Percentiles rank a stretch among this genome's conserved stretches.
Evolutionary conservation across 176 grass and related monocot genomes (phyloP).

Genomic region (Tillandsia leiboldiana): DNA sequence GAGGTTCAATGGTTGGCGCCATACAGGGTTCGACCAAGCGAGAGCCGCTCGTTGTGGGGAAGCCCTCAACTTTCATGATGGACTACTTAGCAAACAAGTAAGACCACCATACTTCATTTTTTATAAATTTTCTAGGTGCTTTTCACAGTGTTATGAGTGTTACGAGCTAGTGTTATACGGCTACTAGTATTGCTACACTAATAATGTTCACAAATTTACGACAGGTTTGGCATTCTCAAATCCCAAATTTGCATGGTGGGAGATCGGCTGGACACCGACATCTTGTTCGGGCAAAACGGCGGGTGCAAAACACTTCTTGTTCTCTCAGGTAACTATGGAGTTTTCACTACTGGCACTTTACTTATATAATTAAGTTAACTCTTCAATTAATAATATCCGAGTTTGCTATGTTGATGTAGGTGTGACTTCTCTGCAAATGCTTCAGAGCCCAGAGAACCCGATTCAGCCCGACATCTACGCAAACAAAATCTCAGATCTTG

Average conservation of each 20-base stretch:
- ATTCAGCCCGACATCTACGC: slow-evolving; percentile 94
- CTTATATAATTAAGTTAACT: background rate
- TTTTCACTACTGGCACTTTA: slow-evolving; percentile 2
- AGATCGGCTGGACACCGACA: slow-evolving; percentile 90
- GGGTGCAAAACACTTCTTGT: slow-evolving; percentile 97
- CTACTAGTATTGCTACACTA: background rate
- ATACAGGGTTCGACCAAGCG: slow-evolving; percentile 69
- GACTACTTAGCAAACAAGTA: slow-evolving; percentile 94
- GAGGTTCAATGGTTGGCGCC: slow-evolving; percentile 91
- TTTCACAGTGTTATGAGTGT: background rate
- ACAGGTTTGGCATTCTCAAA: slow-evolving; percentile 78
- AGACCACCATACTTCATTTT: slow-evolving; percentile 1
- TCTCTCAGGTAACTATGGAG: slow-evolving; percentile 63
- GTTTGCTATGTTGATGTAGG: slow-evolving; percentile 33
- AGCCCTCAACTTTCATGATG: slow-evolving; percentile 99
- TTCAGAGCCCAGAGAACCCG: slow-evolving; percentile 73
- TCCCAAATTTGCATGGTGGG: slow-evolving; percentile 99
- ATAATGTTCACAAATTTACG: background rate
- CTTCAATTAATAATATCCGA: background rate
- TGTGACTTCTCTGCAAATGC: slow-evolving; percentile 72
- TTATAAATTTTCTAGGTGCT: too few species aligned
- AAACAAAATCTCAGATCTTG: slow-evolving; percentile 78
- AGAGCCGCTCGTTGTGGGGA: slow-evolving; percentile 83
- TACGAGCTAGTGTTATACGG: background rate
- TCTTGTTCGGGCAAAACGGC: slow-evolving; percentile 92